Base-by-base conservation (phyloP, 805 yeast genomes). In the Teunomyces pallodes region DNA sequence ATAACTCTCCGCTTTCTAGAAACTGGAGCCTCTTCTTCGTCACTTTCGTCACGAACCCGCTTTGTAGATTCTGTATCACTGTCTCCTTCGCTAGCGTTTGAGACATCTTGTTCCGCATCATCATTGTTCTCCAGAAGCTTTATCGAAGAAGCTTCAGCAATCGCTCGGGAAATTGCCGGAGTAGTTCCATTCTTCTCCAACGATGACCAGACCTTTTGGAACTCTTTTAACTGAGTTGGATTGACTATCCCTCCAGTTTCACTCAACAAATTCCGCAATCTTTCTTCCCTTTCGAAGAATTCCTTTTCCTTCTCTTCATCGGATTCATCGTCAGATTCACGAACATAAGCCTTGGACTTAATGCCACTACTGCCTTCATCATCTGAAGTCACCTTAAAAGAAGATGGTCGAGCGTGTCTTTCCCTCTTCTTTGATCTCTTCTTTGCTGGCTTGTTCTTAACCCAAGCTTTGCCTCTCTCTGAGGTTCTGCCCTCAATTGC, bases 291-390 rank as follows among this genome's bases (percentile, higher is more conserved):
- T 38, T 65, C 82, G 58, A 79, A 85, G 58, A 85, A 85, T 28
- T 56, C 72, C 2, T 57, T 59, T 45, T 76, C 80, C 36, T 71
- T 70, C 42, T 82, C 88, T 10, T 73, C 81, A 56, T 83, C 88
- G 4, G 80, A 72, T 9, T 77, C 83, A 56, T 83, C 87, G 58
- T 84, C 90, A 2, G 87, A 82, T 45, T 78, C 84, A 44, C 70
- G 70, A 41, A 85, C 77, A 53, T 65, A 77, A 47, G 77, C 82
- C 3, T 83, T 66, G 1, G 90, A 84, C 39, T 76, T 71, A 44
- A 65, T 57, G 5, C 56, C 53, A 16, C 36, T 52, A 16, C 36
- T 24, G 9, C 40, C 14, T 29, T 43, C 72, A 29, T 61, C 69
- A 33, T 66, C 75, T 20, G 74, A 59, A 2, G 42, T 47, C 6